A percentile compares a stretch with the other conserved stretches of the same genome.
Evolutionary conservation across 768 basidiomycete genomes (phyloP).

Genomic region (Clavulina sp.): DNA sequence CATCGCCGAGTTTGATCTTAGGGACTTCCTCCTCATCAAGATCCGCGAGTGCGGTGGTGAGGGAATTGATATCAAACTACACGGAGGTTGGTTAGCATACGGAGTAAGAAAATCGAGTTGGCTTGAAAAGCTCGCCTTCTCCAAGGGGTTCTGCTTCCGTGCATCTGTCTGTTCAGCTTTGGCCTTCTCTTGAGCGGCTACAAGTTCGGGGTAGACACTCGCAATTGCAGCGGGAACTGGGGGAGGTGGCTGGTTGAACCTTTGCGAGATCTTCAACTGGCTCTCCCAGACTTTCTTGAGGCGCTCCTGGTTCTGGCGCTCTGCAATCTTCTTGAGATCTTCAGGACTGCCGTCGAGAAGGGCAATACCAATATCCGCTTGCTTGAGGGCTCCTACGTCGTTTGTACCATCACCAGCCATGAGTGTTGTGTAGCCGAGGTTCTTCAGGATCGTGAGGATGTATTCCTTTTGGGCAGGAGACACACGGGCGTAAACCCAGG

Average conservation of each 20-base stretch:
- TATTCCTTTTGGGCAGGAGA: slow-evolving; percentile 91
- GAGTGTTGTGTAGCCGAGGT: slow-evolving; percentile 76
- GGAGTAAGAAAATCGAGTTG: too few species aligned
- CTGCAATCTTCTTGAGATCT: slow-evolving; percentile 84
- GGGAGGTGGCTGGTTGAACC: slow-evolving; percentile 88
- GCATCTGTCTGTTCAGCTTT: slow-evolving; percentile 45
- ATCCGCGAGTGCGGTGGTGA: slow-evolving; percentile 73
- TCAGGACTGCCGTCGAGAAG: slow-evolving; percentile 79
- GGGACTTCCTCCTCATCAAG: slow-evolving; percentile 95
- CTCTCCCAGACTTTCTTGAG: slow-evolving; percentile 96
- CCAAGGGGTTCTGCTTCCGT: slow-evolving; percentile 71
- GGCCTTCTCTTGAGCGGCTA: slow-evolving; percentile 73
- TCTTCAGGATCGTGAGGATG: slow-evolving; percentile 80
- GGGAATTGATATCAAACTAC: slow-evolving; percentile 62
- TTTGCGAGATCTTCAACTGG: slow-evolving; percentile 73
- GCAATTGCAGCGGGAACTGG: slow-evolving; percentile 81
- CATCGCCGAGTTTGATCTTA: slow-evolving; percentile 98
- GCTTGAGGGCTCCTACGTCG: slow-evolving; percentile 95
- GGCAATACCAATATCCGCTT: slow-evolving; percentile 93
- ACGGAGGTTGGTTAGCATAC: slow-evolving; percentile 10
- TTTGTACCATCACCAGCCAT: slow-evolving; percentile 99
- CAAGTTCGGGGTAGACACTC: slow-evolving; percentile 76
- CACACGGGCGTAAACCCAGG: slow-evolving; percentile 97
- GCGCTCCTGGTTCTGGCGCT: slow-evolving; percentile 74
- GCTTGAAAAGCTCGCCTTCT: slow-evolving; percentile 41